Conservation (phyloP, 2,329 filamentous ascomycete species). For the Diaporthe sp. region DNA sequence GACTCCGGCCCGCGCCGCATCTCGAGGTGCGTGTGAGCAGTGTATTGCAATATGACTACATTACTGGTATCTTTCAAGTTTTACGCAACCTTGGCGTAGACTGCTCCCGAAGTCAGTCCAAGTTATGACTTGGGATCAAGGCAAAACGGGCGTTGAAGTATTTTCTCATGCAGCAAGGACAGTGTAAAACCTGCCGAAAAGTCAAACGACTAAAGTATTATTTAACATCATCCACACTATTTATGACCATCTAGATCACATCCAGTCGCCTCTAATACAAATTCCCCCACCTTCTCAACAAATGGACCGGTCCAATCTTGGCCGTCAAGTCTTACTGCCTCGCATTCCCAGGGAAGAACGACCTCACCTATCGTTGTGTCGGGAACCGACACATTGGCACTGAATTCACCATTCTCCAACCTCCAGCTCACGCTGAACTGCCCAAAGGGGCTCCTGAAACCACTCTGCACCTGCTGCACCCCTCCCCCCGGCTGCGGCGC, state of each 20-base stretch:
- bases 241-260: background rate
- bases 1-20: too few species aligned
- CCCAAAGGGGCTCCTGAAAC: slow-evolving; percentile 11
- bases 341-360: background rate
- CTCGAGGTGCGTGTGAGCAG: too few species aligned
- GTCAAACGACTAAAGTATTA: background rate
- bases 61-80: too few species aligned
- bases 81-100: too few species aligned
- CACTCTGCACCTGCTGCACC: slow-evolving; percentile 14
- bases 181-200: background rate
- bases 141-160: background rate
- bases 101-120: too few species aligned
- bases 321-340: background rate
- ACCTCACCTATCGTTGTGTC: background rate
- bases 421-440: background rate
- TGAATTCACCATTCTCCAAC: background rate
- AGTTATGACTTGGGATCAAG: background rate
- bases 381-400: slow-evolving; percentile 1
- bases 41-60: too few species aligned
- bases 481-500: slow-evolving; percentile 29
- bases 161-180: background rate
- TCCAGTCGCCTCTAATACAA: slow-evolving; percentile 1
- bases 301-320: background rate
- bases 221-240: background rate
- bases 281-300: background rate